Evolutionary conservation across 1,139 yeast species (phyloP), one percentile per base, ranked within the genome.

Genomic region (Zygoascus sp.): DNA sequence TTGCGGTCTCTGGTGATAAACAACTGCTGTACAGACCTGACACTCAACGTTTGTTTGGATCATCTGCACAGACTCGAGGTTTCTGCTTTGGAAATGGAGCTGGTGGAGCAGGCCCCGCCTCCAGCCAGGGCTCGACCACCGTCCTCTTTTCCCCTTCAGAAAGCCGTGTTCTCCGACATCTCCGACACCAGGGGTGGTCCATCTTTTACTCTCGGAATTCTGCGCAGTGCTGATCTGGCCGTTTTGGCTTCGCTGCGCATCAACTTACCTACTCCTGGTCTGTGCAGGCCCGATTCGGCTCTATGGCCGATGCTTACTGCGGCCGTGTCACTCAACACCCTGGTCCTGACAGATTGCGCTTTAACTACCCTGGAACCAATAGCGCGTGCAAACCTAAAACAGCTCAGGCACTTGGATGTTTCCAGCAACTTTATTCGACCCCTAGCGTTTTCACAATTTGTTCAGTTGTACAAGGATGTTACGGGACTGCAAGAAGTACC

Each of bases 401-500:
- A 30, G 6, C 37, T 40, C 7, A 10, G 20, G 28, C 34, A 11
- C 21, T 28, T 40, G 21, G 37, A 32, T 8, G 21, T 40, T 5
- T 21, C 37, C 6, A 32, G n/a, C 27, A 40, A 40, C 15, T 11
- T 40, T 13, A 22, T 40, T 15, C 32, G 36, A 13, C 30, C 10
- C 3, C 10, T 22, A 10, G 43, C 27, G n/a, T 16, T 40, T n/a
- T 40, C 43, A 11, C 36, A 30, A 8, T 40, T 40, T 22, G 30
- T 30, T 13, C 9, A 9, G 3, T 8, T 13, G 9, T 30, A 28
- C 17, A n/a, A 23, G 5, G 10, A 13, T 20, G 19, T 30, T 3
- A 40, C 43, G 2, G 43, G 43, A 11, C 19, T 11, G 8, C 19
- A 13, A 3, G 28, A 30, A 5, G 21, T 13, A n/a, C 43, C 43